Evolutionary conservation across 1,139 yeast species (phyloP), one percentile per base, ranked within the genome.

Genomic region (Debaryomyces sp.): DNA sequence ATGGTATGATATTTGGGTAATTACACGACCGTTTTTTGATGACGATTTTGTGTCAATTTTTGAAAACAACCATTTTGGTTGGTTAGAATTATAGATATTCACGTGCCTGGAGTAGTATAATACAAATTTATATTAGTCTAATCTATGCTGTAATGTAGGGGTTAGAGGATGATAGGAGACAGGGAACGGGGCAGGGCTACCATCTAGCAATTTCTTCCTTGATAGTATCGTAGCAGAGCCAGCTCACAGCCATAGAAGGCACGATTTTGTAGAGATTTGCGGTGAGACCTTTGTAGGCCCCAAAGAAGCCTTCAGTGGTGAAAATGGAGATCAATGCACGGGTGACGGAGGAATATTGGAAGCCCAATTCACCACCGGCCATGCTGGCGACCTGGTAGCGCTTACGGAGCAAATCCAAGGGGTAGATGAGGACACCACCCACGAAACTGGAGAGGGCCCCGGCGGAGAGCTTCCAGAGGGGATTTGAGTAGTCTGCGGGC

Each of bases 221-320:
- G 22, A 87, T 73, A 37, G 82, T 66, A 63, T 92, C 98, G 67
- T 88, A 92, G 52, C 89, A 83, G 50, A 89, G 73, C 97, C 97
- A 94, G 53, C 92, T 88, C 18, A 92, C 91, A 2, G 98, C 98
- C 94, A 92, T 92, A 7, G 95, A 85, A 0, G 97, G 97, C 35
- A 90, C 89, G 3, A 92, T 95, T 65, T 92, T 92, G 70, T 90
- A 85, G 63, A 92, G 75, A 62, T 92, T 92, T 2, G 97, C 96
- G 2, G 87, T 80, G 61, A 92, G 77, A 0, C 98, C 98, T 63
- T 87, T 89, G 72, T 90, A 92, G 36, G 94, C 82, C 2, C 98
- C 99, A 43, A 67, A 70, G 50, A 82, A 66, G 0, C 98, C 98
- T 66, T 92, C 98, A 15, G 76, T 71, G 51, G 71, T 75, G 52